Base-by-base conservation (phyloP, 164 flowering plant genomes). In the Warburgia ugandensis region DNA sequence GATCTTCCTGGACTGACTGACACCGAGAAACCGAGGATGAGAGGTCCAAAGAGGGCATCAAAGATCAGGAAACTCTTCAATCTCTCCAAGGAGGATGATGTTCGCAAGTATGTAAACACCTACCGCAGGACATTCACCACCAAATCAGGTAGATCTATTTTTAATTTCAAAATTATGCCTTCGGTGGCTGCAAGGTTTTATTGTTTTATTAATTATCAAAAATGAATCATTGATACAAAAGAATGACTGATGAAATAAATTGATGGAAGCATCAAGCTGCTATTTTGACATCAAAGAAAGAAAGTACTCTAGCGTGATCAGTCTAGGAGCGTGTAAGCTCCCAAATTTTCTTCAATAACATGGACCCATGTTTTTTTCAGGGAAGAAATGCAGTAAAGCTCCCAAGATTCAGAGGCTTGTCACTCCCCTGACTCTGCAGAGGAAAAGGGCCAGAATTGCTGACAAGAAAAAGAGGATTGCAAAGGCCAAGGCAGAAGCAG, bases 21-120 rank as follows among this genome's bases (percentile, higher is more conserved):
- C 49, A 65, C 60, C 10, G 83, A 80, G 73, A 77, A 77, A 39
- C 86, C 86, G 20, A 75, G 83, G 38, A 77, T 75, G 83, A 75
- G 86, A 43, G 83, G 86, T 47, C 86, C 83, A 25, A 80, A 80
- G 70, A 80, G 83, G 56, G 83, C 83, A 41, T 72, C 83, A 4
- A 81, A 81, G 71, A 78, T 81, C 66, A 48, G 87, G 32, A 81
- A 78, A 45, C 76, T 78, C 45, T 81, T 81, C 55, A 76, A 81
- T 65, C 78, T 81, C 16, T 68, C 79, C 30, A 76, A 78, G 58
- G 73, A 78, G 32, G 81, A 81, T 62, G 83, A 81, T 69, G 86
- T 80, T 11, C 59, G 77, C 44, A 81, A 81, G 60, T 78, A 81
- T 69, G 83, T 78, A 27, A 80, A 77, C 63, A 77, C 86, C 29